Evolutionary conservation across 345 rosid species (phyloP).

Genomic region (Moringa oleifera): DNA sequence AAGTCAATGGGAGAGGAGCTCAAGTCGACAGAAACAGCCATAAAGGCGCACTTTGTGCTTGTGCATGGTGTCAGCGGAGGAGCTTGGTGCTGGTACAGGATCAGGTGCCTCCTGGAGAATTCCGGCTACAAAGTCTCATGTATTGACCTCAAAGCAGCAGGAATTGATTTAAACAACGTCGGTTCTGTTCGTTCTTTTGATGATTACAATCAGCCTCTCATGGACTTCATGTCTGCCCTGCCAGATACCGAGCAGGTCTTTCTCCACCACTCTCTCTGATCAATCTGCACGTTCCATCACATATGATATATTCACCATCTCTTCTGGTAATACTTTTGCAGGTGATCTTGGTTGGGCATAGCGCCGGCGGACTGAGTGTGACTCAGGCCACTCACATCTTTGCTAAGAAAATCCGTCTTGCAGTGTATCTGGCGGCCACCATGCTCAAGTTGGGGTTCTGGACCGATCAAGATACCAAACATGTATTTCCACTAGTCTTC

Average conservation of each 20-base stretch:
- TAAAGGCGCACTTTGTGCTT: conserved; percentile 59
- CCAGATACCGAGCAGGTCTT: conserved; percentile 58
- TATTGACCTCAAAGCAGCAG: conserved; percentile 68
- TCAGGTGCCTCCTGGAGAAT: conserved; percentile 66
- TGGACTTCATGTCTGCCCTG: conserved; percentile 51
- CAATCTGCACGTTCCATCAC: conserved; percentile 13
- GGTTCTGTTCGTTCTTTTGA: conserved; percentile 50
- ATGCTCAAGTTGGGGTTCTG: conserved; percentile 62
- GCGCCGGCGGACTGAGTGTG: conserved; percentile 86
- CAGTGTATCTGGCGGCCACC: conserved; percentile 70
- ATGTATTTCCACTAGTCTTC: conserved; percentile 30
- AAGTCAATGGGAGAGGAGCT: conserved; percentile 38
- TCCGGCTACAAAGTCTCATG: conserved; percentile 75
- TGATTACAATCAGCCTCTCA: conserved; percentile 71
- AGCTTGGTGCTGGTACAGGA: conserved; percentile 95
- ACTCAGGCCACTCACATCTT: conserved; percentile 58
- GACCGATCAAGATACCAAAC: conserved; percentile 55
- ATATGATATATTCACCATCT: background rate
- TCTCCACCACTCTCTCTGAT: no score
- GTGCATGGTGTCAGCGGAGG: conserved; percentile 80
- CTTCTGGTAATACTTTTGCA: conserved; percentile 20
- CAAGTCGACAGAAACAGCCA: background rate
- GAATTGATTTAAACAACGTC: conserved; percentile 48
- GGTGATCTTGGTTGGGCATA: conserved; percentile 90
- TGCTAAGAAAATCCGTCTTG: conserved; percentile 51